Evolutionary conservation across 1,139 yeast species (phyloP), one percentile per base, ranked within the genome.

Genomic region (Candida sp.): DNA sequence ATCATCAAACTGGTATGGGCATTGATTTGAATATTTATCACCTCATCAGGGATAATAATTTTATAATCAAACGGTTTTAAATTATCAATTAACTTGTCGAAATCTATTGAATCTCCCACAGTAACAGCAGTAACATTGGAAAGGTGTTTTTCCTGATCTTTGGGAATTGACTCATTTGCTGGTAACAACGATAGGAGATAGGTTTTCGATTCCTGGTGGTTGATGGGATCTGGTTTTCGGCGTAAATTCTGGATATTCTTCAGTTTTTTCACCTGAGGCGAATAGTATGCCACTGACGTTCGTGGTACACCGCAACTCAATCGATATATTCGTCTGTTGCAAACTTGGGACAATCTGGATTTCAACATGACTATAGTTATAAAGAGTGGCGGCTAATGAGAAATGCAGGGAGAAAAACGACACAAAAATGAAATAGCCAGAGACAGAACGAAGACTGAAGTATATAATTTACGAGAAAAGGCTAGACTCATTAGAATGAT

Each of bases 11-110:
- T 90, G 38, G 58, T 47, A 5, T 41, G 47, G 5, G 29, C 32
- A 4, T 47, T 50, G 43, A 61, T 63, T 22, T 57, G 54, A 4
- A 74, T 60, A 46, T 70, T 70, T 1, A 87, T 71, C 23, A 87
- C 89, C 56, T 87, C 95, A 33, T 82, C 84, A 0, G 90, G 87
- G 2, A 88, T 79, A n/a, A 86, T 47, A 54, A 67, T 60, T 36
- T 66, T 51, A 33, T 35, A 42, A 32, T 78, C 73, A 43, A 62
- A 52, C 8, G 57, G 56, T 30, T 61, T 57, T 25, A 81, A 55
- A 3, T 63, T 54, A 44, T 41, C 50, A 21, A 68, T 52, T 4
- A 75, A 75, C 35, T 57, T 60, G 0, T 68, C 66, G 36, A 88
- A 64, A 55, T 87, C 82, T 50, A 87, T 87, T 9, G 68, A 61